Conservation (phyloP, 352 stramenopile species). For the Phytophthora pisi region DNA sequence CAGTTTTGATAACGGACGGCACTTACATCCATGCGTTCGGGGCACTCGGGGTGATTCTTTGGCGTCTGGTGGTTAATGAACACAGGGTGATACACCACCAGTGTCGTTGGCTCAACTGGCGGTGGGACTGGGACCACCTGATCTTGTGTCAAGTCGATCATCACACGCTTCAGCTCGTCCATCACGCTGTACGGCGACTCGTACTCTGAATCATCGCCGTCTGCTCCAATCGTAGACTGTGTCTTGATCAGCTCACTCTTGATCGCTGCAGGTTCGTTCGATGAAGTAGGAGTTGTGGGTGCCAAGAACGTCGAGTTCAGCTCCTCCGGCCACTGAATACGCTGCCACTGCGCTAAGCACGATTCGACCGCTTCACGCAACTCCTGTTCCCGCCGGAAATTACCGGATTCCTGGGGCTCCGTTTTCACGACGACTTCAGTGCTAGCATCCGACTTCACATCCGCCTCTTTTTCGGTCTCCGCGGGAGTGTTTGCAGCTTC, state of each 20-base stretch:
- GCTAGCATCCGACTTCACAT: conserved; percentile 2
- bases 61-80: conserved; percentile 88
- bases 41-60: conserved; percentile 83
- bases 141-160: conserved; percentile 80
- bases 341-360: conserved; percentile 69
- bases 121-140: conserved; percentile 33
- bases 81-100: conserved; percentile 83
- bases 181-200: conserved; percentile 46
- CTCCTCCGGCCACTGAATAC: conserved; percentile 65
- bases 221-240: conserved; percentile 9
- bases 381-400: conserved; percentile 56
- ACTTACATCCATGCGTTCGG: conserved; percentile 81
- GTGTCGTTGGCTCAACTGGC: conserved; percentile 51
- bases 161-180: conserved; percentile 78
- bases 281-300: conserved; percentile 20
- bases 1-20: background rate
- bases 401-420: conserved; percentile 26
- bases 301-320: conserved; percentile 57
- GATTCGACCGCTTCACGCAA: conserved; percentile 52
- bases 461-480: conserved; percentile 1
- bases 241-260: conserved; percentile 41
- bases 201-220: conserved; percentile 26
- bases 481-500: background rate
- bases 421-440: conserved; percentile 30
- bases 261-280: conserved; percentile 15